phyloP scores from a whole-genome alignment of 2,329 filamentous ascomycete species.

The Clarireedia homoeocarpa region DNA sequence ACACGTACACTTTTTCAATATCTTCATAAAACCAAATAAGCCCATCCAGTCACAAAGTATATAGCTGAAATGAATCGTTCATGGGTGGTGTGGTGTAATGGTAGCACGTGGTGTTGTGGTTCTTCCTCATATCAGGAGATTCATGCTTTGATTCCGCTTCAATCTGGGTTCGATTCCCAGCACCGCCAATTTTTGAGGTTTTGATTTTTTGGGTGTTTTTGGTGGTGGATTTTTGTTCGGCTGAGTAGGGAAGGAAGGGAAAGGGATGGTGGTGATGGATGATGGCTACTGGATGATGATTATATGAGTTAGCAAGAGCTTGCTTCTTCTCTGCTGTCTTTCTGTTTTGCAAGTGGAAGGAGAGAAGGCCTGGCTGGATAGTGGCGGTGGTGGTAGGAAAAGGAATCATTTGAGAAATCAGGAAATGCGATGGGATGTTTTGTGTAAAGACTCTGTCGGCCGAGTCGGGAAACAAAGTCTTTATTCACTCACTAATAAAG shows the following conservation, averaged over 20 bases:
- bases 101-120: conserved; percentile 10
- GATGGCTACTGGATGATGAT: too few relatives aligned
- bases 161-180: conserved; percentile 11
- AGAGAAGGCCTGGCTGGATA: too few relatives aligned
- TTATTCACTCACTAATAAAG: too few relatives aligned
- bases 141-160: conserved; percentile 6
- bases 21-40: too few relatives aligned
- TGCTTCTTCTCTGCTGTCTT: too few relatives aligned
- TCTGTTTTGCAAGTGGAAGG: too few relatives aligned
- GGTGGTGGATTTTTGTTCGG: background rate
- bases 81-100: conserved; percentile 10
- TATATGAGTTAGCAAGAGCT: too few relatives aligned
- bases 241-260: background rate
- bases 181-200: background rate
- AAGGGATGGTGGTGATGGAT: background rate
- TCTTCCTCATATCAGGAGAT: background rate
- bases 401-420: too few relatives aligned
- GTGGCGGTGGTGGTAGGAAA: too few relatives aligned
- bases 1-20: background rate
- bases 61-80: background rate
- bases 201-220: background rate
- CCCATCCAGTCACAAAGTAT: background rate
- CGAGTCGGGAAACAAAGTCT: too few relatives aligned
- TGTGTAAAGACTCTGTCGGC: too few relatives aligned
- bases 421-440: too few relatives aligned